phyloP scores from a whole-genome alignment of 169 alveolate genomes.

The Eimeria maxima region DNA sequence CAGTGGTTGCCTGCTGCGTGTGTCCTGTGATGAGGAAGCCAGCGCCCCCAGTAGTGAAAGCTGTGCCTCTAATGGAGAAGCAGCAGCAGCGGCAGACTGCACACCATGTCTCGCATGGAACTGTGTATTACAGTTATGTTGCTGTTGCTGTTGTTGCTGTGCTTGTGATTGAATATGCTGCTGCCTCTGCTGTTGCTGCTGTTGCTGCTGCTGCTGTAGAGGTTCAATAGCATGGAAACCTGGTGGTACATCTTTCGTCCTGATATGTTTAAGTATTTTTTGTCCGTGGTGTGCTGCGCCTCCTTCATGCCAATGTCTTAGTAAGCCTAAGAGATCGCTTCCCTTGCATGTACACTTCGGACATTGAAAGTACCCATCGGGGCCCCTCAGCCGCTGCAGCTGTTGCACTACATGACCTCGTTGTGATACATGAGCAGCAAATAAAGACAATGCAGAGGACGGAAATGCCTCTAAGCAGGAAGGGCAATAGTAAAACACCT shows the following conservation, averaged over 20 bases:
- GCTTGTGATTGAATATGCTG: neutral
- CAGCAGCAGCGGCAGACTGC: neutral
- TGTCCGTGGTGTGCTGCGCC: constrained; percentile 58
- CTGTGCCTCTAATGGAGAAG: neutral
- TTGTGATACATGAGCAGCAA: constrained; percentile 49
- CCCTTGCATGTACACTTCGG: constrained; percentile 58
- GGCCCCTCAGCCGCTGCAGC: constrained; percentile 50
- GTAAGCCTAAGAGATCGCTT: constrained; percentile 24
- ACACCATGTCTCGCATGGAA: neutral
- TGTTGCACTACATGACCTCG: constrained; percentile 37
- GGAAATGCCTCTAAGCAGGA: constrained; percentile 55
- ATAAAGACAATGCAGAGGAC: neutral
- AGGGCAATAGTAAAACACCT: constrained; percentile 37
- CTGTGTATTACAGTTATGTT: neutral
- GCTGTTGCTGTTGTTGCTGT: constrained; percentile 49
- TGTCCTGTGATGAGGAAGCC: too few species aligned
- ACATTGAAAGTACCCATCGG: constrained; percentile 30
- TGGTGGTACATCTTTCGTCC: neutral
- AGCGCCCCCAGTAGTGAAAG: too few species aligned
- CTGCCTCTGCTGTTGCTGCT: too few species aligned
- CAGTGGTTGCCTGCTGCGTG: constrained; percentile 6
- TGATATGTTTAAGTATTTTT: neutral
- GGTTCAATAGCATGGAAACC: neutral
- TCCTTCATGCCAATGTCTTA: constrained; percentile 58
- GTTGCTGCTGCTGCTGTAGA: neutral